Conservation (phyloP, 805 yeast species). For the Yarrowia hollandica region DNA sequence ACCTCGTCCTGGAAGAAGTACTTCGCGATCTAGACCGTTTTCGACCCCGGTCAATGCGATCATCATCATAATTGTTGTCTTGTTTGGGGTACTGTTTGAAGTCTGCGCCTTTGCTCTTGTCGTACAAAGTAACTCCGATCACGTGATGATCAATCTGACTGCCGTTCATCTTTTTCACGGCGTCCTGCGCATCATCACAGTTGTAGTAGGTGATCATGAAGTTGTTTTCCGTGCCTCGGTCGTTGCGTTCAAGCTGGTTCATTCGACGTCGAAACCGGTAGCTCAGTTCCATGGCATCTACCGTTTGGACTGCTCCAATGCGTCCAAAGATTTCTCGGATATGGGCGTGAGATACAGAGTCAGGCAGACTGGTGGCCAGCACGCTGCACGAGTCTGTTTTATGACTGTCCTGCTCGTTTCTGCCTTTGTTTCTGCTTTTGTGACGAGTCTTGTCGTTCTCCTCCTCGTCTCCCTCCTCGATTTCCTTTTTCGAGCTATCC, state of each 20-base stretch:
- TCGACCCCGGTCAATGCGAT: too few relatives aligned
- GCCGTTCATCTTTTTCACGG: constrained; percentile 10
- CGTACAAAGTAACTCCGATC: not conserved
- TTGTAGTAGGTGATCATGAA: constrained; percentile 1
- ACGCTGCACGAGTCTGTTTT: not conserved
- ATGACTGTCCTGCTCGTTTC: too few relatives aligned
- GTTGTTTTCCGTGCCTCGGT: not conserved
- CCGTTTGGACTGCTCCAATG: constrained; percentile 35
- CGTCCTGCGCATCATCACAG: not conserved
- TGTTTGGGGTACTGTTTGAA: not conserved
- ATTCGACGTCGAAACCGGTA: constrained; percentile 30
- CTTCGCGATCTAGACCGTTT: too few relatives aligned
- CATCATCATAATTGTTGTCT: too few relatives aligned
- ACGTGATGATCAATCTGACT: constrained; percentile 1
- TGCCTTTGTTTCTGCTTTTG: too few relatives aligned
- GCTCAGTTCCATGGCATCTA: constrained; percentile 36
- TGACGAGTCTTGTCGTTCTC: too few relatives aligned
- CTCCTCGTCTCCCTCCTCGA: not conserved
- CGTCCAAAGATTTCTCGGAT: constrained; percentile 7
- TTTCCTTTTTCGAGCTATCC: not conserved
- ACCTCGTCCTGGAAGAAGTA: too few relatives aligned
- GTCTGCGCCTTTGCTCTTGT: not conserved
- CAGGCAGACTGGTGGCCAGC: not conserved
- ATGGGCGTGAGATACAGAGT: not conserved
- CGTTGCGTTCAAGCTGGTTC: constrained; percentile 29